Conservation (phyloP, 768 basidiomycete genomes). For the Chalciporus sphaerocephalus region DNA sequence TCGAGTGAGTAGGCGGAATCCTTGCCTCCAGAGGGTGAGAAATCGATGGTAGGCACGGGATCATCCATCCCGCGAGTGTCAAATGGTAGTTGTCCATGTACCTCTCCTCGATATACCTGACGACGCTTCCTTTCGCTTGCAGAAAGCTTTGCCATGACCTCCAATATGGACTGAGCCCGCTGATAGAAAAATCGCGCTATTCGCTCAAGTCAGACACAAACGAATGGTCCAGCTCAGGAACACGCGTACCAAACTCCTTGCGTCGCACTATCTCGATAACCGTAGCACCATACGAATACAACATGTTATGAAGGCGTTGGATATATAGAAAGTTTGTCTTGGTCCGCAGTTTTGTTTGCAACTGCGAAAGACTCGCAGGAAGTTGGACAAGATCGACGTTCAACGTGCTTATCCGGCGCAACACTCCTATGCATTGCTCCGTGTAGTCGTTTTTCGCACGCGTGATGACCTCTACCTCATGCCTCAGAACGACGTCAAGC, state of each 20-base stretch:
- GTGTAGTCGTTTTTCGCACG: constrained; percentile 70
- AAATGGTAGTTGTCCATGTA: constrained; percentile 85
- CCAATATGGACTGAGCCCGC: constrained; percentile 73
- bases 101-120: constrained; percentile 78
- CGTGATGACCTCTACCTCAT: constrained; percentile 55
- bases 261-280: constrained; percentile 87
- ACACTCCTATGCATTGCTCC: constrained; percentile 55
- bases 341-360: constrained; percentile 71
- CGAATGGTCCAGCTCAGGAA: background rate
- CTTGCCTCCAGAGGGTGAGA: constrained; percentile 62
- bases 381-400: constrained; percentile 80
- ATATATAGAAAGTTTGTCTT: constrained; percentile 90
- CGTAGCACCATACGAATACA: constrained; percentile 89
- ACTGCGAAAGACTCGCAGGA: constrained; percentile 54
- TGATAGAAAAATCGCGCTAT: constrained; percentile 77
- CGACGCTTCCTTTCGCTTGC: constrained; percentile 78
- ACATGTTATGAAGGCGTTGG: constrained; percentile 79
- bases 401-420: constrained; percentile 73
- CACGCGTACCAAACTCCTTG: constrained; percentile 75
- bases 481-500: constrained; percentile 55
- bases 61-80: constrained; percentile 79
- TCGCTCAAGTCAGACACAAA: constrained; percentile 4
- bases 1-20: constrained; percentile 67
- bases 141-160: constrained; percentile 83
- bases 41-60: constrained; percentile 72